Evolutionary conservation across 1,284 basidiomycete species (phyloP).

Genomic region (Microbotryum intermedium): DNA sequence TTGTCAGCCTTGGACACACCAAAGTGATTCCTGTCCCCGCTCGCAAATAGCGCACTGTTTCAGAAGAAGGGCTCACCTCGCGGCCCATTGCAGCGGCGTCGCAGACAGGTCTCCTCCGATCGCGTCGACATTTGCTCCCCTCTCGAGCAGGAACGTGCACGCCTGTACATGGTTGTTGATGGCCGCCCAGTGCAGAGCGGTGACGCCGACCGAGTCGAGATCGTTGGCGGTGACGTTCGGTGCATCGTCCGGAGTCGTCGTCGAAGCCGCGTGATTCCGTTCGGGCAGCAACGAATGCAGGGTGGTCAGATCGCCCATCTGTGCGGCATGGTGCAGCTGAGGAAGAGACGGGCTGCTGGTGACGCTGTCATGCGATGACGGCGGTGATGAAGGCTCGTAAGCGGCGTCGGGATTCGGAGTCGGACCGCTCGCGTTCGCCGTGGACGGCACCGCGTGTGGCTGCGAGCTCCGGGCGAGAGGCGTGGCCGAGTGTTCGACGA

Average conservation of each 20-base stretch:
- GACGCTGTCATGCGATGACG: too few relatives aligned
- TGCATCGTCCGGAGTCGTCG: neutral
- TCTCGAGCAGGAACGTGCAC: conserved; percentile 73
- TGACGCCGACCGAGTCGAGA: conserved; percentile 82
- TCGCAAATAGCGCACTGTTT: too few relatives aligned
- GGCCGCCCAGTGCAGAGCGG: conserved; percentile 93
- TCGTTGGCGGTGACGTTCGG: conserved; percentile 50
- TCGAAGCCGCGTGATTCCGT: neutral
- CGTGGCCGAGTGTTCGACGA: too few relatives aligned
- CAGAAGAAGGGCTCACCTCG: conserved; percentile 43
- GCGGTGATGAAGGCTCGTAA: too few relatives aligned
- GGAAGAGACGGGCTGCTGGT: neutral
- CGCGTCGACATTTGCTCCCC: conserved; percentile 91
- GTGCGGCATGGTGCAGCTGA: conserved; percentile 23
- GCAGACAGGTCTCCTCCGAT: conserved; percentile 91
- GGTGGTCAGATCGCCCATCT: conserved; percentile 10
- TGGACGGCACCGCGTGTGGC: too few relatives aligned
- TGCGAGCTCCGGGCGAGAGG: too few relatives aligned
- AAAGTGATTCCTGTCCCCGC: neutral
- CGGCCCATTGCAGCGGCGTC: conserved; percentile 96
- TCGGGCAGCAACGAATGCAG: conserved; percentile 8
- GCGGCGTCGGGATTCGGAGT: too few relatives aligned
- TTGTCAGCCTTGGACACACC: neutral
- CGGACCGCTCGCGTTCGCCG: too few relatives aligned
- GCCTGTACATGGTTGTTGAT: conserved; percentile 79